Percentiles rank a stretch among this genome's conserved stretches.
These are phyloP conservation scores for Neoboletus subvelutipes DNA, from an alignment of 768 basidiomycete species.

Conservation along the genomic window DNA sequence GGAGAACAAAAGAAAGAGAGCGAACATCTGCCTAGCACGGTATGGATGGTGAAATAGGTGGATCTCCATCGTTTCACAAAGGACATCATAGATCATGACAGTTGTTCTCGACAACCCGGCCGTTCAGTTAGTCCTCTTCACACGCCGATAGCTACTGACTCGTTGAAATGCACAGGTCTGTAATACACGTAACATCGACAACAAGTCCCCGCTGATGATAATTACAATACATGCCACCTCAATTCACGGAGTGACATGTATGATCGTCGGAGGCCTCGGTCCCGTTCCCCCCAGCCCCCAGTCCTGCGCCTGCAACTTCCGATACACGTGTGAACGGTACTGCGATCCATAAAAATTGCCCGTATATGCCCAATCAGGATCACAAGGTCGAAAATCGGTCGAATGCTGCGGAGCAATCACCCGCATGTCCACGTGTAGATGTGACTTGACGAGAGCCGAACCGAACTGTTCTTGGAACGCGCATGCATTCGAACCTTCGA, in stretches of 20 bases:
- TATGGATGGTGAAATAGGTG: constrained; percentile 10
- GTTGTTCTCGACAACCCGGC: not conserved
- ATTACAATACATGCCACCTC: constrained; percentile 3
- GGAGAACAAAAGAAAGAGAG: not conserved
- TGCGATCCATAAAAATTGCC: constrained; percentile 32
- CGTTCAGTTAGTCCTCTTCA: constrained; percentile 1
- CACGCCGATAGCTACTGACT: not conserved
- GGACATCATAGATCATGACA: not conserved
- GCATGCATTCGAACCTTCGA: constrained; percentile 25
- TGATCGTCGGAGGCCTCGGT: constrained; percentile 28
- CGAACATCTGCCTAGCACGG: not conserved
- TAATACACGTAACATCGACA: constrained; percentile 10
- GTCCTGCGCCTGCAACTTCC: constrained; percentile 31
- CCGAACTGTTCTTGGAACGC: constrained; percentile 29
- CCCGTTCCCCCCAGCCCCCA: constrained; percentile 22
- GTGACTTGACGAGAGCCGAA: constrained; percentile 26
- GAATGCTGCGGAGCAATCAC: constrained; percentile 15
- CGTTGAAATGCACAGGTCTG: constrained; percentile 1
- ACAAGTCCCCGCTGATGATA: constrained; percentile 1
- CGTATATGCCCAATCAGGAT: constrained; percentile 29
- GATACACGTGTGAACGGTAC: constrained; percentile 31
- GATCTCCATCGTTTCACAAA: constrained; percentile 4
- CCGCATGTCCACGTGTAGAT: constrained; percentile 26
- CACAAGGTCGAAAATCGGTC: constrained; percentile 19
- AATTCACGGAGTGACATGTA: constrained; percentile 24